phyloP scores from a whole-genome alignment of 352 stramenopile species.

The Phytophthora fragariae region DNA sequence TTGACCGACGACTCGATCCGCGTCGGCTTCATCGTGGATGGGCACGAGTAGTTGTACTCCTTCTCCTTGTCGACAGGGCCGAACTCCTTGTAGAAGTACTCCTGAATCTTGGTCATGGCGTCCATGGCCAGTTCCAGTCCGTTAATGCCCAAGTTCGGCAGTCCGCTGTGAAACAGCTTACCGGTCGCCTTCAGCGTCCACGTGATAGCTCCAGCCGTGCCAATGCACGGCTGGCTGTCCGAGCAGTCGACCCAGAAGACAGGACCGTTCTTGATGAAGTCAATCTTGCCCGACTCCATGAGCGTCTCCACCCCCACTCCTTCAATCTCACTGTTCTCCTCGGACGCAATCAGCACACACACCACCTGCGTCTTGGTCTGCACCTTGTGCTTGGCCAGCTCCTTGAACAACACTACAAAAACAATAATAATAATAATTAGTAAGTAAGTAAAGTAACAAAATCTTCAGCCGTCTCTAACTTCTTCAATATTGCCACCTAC shows the following conservation, averaged over 20 bases:
- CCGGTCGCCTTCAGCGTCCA: constrained; percentile 92
- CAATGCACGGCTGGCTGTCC: constrained; percentile 93
- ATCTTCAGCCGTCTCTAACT: not conserved
- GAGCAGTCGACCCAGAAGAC: constrained; percentile 94
- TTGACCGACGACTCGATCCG: constrained; percentile 84
- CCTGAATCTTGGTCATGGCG: constrained; percentile 84
- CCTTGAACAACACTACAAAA: constrained; percentile 60
- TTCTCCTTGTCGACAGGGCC: constrained; percentile 80
- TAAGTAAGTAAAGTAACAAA: not conserved
- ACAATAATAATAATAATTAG: constrained; percentile 8
- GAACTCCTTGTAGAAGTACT: constrained; percentile 92
- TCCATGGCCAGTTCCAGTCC: constrained; percentile 91
- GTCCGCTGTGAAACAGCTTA: constrained; percentile 93
- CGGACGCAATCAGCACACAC: constrained; percentile 91
- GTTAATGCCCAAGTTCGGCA: constrained; percentile 93
- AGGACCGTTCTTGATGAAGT: constrained; percentile 93
- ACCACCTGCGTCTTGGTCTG: constrained; percentile 80
- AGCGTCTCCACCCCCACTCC: constrained; percentile 92
- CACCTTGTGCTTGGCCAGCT: constrained; percentile 83
- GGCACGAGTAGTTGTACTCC: constrained; percentile 92
- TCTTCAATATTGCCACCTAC: constrained; percentile 29
- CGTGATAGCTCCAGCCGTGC: constrained; percentile 86
- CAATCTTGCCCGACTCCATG: constrained; percentile 89
- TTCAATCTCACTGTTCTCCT: constrained; percentile 86
- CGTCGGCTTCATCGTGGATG: constrained; percentile 90